Percentiles rank a stretch among this genome's conserved stretches.
Conservation (phyloP, 2,329 filamentous ascomycete genomes). For the Phialophora expanda region DNA sequence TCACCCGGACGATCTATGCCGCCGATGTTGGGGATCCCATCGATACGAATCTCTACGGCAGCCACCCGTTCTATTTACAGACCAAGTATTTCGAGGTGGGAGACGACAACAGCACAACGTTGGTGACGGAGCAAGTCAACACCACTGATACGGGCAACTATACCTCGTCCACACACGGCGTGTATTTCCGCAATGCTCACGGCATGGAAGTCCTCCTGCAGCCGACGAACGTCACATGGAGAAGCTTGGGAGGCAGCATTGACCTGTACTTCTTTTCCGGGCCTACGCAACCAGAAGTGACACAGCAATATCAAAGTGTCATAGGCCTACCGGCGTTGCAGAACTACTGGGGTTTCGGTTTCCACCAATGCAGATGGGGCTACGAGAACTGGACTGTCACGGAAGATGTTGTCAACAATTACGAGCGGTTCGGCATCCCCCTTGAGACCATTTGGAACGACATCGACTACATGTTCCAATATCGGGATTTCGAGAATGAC, state of each 20-base stretch:
- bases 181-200: constrained; percentile 78
- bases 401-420: constrained; percentile 62
- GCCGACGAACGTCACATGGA: constrained; percentile 71
- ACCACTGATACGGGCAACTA: constrained; percentile 58
- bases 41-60: constrained; percentile 72
- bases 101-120: constrained; percentile 54
- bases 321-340: constrained; percentile 77
- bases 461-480: constrained; percentile 63
- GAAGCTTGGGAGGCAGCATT: constrained; percentile 74
- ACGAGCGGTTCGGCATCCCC: constrained; percentile 61
- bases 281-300: constrained; percentile 70
- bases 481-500: constrained; percentile 65
- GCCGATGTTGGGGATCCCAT: constrained; percentile 71
- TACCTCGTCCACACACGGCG: constrained; percentile 67
- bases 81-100: constrained; percentile 73
- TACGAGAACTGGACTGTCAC: constrained; percentile 71
- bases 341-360: constrained; percentile 81
- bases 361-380: constrained; percentile 83
- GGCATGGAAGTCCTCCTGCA: constrained; percentile 73
- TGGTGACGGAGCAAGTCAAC: constrained; percentile 60
- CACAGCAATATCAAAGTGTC: constrained; percentile 72
- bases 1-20: constrained; percentile 70
- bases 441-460: constrained; percentile 57
- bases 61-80: constrained; percentile 79
- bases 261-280: constrained; percentile 82